Percentiles rank a stretch among this genome's conserved stretches.
Conservation (phyloP, 352 stramenopile species). For the Globisporangium solare region DNA sequence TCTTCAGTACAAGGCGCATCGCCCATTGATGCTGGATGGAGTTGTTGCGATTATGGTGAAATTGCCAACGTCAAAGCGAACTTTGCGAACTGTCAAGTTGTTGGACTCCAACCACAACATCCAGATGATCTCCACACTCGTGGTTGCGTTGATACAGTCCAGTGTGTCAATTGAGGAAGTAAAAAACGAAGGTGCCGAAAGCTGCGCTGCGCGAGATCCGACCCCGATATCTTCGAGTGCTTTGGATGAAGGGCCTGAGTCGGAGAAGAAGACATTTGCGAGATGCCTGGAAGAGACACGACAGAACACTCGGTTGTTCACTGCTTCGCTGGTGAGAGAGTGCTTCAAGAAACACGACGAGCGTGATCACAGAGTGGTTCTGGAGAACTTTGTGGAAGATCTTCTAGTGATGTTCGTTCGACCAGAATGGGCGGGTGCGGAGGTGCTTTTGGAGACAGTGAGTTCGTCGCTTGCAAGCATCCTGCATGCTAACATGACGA, state of each 20-base stretch:
- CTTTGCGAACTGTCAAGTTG: conserved; percentile 66
- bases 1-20: conserved; percentile 56
- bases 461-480: conserved; percentile 64
- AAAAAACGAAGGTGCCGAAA: conserved; percentile 6
- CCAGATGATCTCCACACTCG: conserved; percentile 68
- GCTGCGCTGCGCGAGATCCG: conserved; percentile 5
- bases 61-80: conserved; percentile 65
- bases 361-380: conserved; percentile 58
- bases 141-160: conserved; percentile 62
- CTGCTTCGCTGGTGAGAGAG: conserved; percentile 49
- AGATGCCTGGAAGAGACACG: conserved; percentile 28
- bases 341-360: conserved; percentile 85
- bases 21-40: conserved; percentile 56
- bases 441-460: conserved; percentile 70
- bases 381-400: conserved; percentile 85
- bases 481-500: conserved; percentile 43
- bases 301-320: conserved; percentile 38
- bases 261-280: conserved; percentile 13
- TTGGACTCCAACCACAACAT: conserved; percentile 38
- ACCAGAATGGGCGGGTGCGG: conserved; percentile 73
- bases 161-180: conserved; percentile 19
- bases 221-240: conserved; percentile 19
- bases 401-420: conserved; percentile 73
- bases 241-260: conserved; percentile 12
- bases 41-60: conserved; percentile 77